Evolutionary conservation across 2,329 filamentous ascomycete species (phyloP).

Genomic region (Phyllosticta citriasiana): DNA sequence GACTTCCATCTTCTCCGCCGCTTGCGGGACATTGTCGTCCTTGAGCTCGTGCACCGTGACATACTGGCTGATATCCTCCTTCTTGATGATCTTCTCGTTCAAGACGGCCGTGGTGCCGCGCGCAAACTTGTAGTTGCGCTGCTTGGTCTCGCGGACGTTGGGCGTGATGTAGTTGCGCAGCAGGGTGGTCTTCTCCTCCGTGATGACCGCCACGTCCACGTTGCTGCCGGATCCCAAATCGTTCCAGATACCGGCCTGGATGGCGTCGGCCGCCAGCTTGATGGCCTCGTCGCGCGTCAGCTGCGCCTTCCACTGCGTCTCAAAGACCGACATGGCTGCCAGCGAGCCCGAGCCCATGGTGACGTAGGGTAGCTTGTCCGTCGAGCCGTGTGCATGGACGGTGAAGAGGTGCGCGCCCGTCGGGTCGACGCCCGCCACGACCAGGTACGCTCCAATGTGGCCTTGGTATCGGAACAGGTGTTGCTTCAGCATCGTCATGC

Average conservation of each 20-base stretch:
- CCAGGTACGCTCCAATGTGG: slow-evolving; percentile 94
- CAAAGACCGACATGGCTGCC: slow-evolving; percentile 96
- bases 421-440: slow-evolving; percentile 92
- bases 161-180: slow-evolving; percentile 89
- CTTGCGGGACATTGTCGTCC: slow-evolving; percentile 51
- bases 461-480: slow-evolving; percentile 98
- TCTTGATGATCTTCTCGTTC: slow-evolving; percentile 92
- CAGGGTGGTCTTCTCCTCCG: slow-evolving; percentile 85
- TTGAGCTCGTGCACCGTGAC: slow-evolving; percentile 82
- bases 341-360: slow-evolving; percentile 97
- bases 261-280: slow-evolving; percentile 72
- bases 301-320: slow-evolving; percentile 82
- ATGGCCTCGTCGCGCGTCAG: slow-evolving; percentile 74
- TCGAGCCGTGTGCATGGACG: slow-evolving; percentile 95
- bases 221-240: slow-evolving; percentile 95
- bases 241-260: slow-evolving; percentile 96
- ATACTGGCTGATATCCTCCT: slow-evolving; percentile 88
- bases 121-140: slow-evolving; percentile 84
- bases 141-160: slow-evolving; percentile 83
- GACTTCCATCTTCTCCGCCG: slow-evolving; percentile 56
- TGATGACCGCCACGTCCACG: slow-evolving; percentile 94
- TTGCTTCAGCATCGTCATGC: slow-evolving; percentile 99
- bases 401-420: slow-evolving; percentile 95
- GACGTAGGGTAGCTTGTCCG: slow-evolving; percentile 97
- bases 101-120: slow-evolving; percentile 90